phyloP scores from a whole-genome alignment of 257 asterid species.

The Euphrasia confusa region DNA sequence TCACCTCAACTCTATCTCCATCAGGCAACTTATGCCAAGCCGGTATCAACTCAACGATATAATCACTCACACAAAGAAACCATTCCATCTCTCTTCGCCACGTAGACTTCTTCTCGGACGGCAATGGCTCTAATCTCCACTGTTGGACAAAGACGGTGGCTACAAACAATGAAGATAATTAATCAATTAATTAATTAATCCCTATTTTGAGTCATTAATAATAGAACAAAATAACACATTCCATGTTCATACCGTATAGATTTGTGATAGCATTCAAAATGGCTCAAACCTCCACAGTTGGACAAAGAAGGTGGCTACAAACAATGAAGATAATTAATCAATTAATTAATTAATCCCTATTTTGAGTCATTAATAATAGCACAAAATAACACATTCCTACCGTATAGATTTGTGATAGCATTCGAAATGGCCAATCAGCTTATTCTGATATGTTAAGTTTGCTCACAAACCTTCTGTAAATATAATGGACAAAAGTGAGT shows the following conservation, averaged over 20 bases:
- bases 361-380: no score
- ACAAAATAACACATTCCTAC: slow-evolving; percentile 28
- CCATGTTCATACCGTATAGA: slow-evolving; percentile 53
- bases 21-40: no score
- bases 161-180: slow-evolving; percentile 8
- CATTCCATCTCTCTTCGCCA: slow-evolving; percentile 95
- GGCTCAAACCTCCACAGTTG: slow-evolving; percentile 93
- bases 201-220: no score
- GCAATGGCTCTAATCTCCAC: slow-evolving; percentile 90
- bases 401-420: slow-evolving; percentile 83
- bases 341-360: no score
- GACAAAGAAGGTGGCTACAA: slow-evolving; percentile 86
- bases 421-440: slow-evolving; percentile 98
- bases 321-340: background rate
- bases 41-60: no score
- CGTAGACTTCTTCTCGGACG: slow-evolving; percentile 65
- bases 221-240: background rate
- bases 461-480: no score
- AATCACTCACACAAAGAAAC: no score
- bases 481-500: no score
- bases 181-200: no score
- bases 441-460: no score
- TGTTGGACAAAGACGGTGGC: slow-evolving; percentile 91
- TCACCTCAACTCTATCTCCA: no score
- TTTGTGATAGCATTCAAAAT: slow-evolving; percentile 92